Evolutionary conservation across 2,329 filamentous ascomycete genomes (phyloP).

Genomic region (Aspergillus sp.): DNA sequence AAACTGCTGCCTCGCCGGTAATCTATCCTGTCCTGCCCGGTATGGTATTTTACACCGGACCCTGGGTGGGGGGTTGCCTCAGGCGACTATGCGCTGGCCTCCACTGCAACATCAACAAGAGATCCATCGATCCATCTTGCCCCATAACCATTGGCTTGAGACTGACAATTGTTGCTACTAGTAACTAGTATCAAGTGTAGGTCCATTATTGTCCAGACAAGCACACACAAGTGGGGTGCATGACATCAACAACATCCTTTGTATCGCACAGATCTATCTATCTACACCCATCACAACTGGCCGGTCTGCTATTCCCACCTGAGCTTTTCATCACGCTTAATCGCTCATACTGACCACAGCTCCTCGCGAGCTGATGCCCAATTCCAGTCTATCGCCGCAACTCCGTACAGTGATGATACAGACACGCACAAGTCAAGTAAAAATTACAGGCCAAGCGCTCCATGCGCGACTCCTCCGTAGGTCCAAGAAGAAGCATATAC

Average conservation of each 20-base stretch:
- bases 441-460: background rate
- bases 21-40: background rate
- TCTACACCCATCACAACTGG: background rate
- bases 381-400: background rate
- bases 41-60: background rate
- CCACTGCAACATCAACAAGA: background rate
- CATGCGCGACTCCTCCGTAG: background rate
- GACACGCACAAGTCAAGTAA: background rate
- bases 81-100: background rate
- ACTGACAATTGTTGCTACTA: background rate
- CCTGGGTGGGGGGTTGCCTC: slow-evolving; percentile 1
- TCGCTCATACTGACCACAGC: background rate
- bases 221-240: background rate
- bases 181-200: no score
- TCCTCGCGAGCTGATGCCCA: background rate
- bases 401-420: background rate
- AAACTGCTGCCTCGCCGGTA: background rate
- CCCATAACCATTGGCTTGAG: background rate
- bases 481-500: slow-evolving; percentile 1
- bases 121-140: background rate
- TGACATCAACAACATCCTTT: background rate
- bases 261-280: background rate
- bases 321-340: background rate
- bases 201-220: background rate
- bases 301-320: background rate